Evolutionary conservation across 176 grass and related monocot genomes (phyloP).

Genomic region (Oryza coarctata): DNA sequence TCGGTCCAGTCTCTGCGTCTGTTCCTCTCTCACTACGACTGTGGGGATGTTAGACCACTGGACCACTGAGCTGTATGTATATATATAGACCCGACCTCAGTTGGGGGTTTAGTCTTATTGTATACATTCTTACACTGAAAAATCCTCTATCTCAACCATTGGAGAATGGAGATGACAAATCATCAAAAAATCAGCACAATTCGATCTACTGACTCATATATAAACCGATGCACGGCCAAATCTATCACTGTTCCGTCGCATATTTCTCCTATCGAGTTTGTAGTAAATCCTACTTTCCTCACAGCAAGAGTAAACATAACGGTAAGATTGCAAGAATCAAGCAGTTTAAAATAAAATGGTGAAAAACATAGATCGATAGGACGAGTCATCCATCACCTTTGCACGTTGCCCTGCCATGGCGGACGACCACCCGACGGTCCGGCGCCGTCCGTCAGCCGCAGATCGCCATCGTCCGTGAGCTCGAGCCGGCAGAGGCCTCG

Average conservation of each 20-base stretch:
- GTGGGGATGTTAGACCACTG: no score
- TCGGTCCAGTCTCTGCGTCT: no score
- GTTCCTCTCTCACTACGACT: no score
- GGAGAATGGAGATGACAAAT: not conserved
- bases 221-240: not conserved
- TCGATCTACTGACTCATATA: not conserved
- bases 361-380: not conserved
- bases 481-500: slow-evolving; percentile 30
- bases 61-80: no score
- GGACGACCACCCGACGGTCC: slow-evolving; percentile 31
- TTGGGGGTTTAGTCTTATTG: no score
- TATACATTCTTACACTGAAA: no score
- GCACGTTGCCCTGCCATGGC: slow-evolving; percentile 28
- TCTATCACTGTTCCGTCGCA: no score
- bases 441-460: slow-evolving; percentile 42
- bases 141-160: not conserved
- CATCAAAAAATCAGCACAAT: no score
- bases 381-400: slow-evolving; percentile 32
- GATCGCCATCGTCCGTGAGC: slow-evolving; percentile 35
- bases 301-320: not conserved
- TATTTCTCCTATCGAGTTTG: no score
- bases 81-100: no score
- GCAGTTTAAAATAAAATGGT: not conserved
- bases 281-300: not conserved
- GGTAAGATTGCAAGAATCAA: not conserved